Evolutionary conservation across 1,284 basidiomycete species (phyloP).

Genomic region (Phellinidium pouzarii): DNA sequence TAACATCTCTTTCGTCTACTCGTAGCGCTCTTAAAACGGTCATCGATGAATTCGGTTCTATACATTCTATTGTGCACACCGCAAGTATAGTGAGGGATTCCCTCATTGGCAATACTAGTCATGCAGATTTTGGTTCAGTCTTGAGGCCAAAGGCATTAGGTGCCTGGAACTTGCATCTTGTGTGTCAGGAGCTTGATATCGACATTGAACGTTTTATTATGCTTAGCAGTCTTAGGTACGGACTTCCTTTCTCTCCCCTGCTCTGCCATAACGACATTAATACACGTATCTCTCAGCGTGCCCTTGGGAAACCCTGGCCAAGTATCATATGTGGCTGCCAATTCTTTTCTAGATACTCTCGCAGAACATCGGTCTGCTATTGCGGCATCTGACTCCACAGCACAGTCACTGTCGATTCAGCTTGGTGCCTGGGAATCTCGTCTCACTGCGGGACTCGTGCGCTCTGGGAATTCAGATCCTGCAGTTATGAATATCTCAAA

Average conservation of each 20-base stretch:
- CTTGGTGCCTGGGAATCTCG: slow-evolving; percentile 26
- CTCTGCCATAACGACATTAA: background rate
- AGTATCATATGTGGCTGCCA: slow-evolving; percentile 27
- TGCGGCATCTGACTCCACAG: background rate
- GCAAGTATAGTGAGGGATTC: slow-evolving; percentile 25
- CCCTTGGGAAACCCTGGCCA: slow-evolving; percentile 29
- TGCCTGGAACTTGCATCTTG: slow-evolving; percentile 29
- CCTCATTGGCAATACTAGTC: slow-evolving; percentile 21
- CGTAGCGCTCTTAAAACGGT: slow-evolving; percentile 22
- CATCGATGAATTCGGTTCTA: slow-evolving; percentile 19
- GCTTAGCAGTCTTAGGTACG: slow-evolving; percentile 29
- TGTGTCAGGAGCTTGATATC: slow-evolving; percentile 25
- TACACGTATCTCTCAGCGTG: slow-evolving; percentile 21
- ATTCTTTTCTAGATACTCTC: slow-evolving; percentile 29
- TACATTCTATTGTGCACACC: slow-evolving; percentile 27
- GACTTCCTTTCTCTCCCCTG: background rate
- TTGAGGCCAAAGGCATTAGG: slow-evolving; percentile 26
- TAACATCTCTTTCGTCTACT: slow-evolving; percentile 21
- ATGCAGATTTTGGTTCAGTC: slow-evolving; percentile 23
- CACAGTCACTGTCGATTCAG: slow-evolving; percentile 27
- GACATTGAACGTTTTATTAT: slow-evolving; percentile 27
- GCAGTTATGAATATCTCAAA: slow-evolving; percentile 21
- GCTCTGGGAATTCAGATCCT: background rate
- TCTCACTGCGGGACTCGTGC: slow-evolving; percentile 9
- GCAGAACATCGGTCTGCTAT: slow-evolving; percentile 24